Base-by-base conservation (phyloP, 306 rosid species). In the Fragaria iinumae region DNA sequence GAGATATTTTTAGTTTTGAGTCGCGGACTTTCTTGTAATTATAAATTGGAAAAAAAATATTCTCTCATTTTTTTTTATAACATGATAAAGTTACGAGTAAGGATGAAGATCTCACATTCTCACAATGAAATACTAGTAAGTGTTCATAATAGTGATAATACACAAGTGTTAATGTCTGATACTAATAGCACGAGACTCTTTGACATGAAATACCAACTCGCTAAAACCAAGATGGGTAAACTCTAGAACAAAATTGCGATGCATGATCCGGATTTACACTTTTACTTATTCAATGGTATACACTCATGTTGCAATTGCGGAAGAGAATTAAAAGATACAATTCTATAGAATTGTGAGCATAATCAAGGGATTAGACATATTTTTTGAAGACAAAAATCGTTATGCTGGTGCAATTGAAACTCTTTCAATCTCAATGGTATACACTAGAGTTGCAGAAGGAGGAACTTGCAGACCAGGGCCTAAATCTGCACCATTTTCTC, bases 401-500 rank as follows among this genome's bases (percentile, higher is more conserved):
- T 29, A 95, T 75, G 93, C 92, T 0, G 99, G 97, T 53, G 99
- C 99, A 80, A 92, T 92, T 76, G 99, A 92, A 45, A 92, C 99
- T 84, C 84, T 89, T 8, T 89, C 99, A 85, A 95, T 83, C 88
- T 92, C 90, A 53, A 95, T 86, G 72, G 85, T 44, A 60, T 90
- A 95, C 36, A 92, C 97, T 29, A 90, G 89, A n/a, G 97, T 90
- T 44, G 97, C 93, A 77, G 21, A 80, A 53, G 97, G 91, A 67
- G 97, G 97, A 71, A 95, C 89, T 76, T 88, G 87, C 63, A 87
- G 84, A 39, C 89, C 96, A 69, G 86, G 45, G 16, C 97, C 99
- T 38, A 92, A 85, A 83, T 92, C 97, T 50, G 97, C 96, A 74
- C 97, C 97, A 43, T 83, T 75, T 47, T 95, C 96, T 79, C 97